Conservation (phyloP, 371 early-diverging fungal genomes). For the Batkoa obscura region DNA sequence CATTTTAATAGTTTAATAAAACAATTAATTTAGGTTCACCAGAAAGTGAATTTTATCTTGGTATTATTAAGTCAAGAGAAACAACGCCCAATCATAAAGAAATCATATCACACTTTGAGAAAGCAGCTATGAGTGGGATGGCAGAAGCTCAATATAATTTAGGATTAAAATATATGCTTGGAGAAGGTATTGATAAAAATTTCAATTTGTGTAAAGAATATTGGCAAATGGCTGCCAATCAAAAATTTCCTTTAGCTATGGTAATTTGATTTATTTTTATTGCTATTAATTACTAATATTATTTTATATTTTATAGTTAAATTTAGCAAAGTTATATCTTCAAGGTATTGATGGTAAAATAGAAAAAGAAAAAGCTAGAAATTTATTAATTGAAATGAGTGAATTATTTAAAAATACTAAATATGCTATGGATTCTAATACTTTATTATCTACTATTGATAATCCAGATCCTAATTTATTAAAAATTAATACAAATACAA, state of each 20-base stretch:
- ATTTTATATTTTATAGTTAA: not conserved
- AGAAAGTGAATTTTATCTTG: not conserved
- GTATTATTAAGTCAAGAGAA: not conserved
- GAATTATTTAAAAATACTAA: too few relatives aligned
- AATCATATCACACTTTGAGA: constrained; percentile 27
- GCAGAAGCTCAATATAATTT: constrained; percentile 42
- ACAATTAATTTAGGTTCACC: not conserved
- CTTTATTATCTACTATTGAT: too few relatives aligned
- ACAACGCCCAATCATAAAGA: not conserved
- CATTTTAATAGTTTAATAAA: not conserved
- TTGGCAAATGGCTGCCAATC: not conserved
- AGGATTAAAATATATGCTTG: constrained; percentile 45
- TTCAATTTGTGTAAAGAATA: not conserved
- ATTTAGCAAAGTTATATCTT: not conserved
- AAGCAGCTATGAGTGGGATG: constrained; percentile 32
- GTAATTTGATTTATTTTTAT: not conserved
- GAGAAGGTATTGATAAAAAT: constrained; percentile 21
- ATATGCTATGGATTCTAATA: too few relatives aligned
- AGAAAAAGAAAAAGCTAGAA: too few relatives aligned
- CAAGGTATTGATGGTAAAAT: not conserved
- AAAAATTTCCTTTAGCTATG: constrained; percentile 1
- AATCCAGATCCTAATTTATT: too few relatives aligned
- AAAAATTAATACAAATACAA: too few relatives aligned
- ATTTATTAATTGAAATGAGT: too few relatives aligned
- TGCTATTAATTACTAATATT: too few relatives aligned